Percentiles rank a stretch among this genome's conserved stretches.
phyloP scores from a whole-genome alignment of 1,284 basidiomycete genomes.

The Schizophyllum commune region DNA sequence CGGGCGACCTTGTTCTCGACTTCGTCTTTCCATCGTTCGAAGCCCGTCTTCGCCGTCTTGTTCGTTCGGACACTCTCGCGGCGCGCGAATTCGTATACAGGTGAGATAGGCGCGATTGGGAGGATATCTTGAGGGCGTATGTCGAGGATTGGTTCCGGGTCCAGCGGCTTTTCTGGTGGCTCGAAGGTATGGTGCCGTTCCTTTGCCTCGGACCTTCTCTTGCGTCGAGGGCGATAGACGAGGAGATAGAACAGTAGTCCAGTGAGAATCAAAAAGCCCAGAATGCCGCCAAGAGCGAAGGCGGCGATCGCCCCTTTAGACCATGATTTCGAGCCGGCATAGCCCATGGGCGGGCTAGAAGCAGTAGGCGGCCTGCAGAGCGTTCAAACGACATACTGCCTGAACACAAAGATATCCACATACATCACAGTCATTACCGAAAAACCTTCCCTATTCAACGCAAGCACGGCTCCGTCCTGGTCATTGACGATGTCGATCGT shows the following conservation, averaged over 20 bases:
- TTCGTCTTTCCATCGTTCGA: slow-evolving; percentile 33
- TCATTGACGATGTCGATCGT: slow-evolving; percentile 47
- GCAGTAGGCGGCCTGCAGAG: neutral
- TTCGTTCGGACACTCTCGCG: slow-evolving; percentile 8
- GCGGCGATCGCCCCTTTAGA: slow-evolving; percentile 56
- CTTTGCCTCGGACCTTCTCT: slow-evolving; percentile 14
- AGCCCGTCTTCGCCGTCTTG: slow-evolving; percentile 26
- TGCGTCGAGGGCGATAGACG: slow-evolving; percentile 36
- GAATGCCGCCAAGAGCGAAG: slow-evolving; percentile 43
- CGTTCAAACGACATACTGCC: no score
- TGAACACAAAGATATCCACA: no score
- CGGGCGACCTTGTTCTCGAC: slow-evolving; percentile 23
- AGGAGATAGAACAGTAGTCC: slow-evolving; percentile 33
- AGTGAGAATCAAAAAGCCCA: slow-evolving; percentile 39
- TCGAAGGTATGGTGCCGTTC: slow-evolving; percentile 6
- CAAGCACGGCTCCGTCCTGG: slow-evolving; percentile 35
- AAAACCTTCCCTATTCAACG: slow-evolving; percentile 28
- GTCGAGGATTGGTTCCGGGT: slow-evolving; percentile 24
- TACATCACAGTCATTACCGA: slow-evolving; percentile 16
- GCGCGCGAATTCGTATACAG: slow-evolving; percentile 19
- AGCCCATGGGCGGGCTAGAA: slow-evolving; percentile 8
- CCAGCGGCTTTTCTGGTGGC: slow-evolving; percentile 7
- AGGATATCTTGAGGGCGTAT: slow-evolving; percentile 18
- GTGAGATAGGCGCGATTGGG: neutral
- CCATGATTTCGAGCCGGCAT: slow-evolving; percentile 13